Evolutionary conservation across 2,329 filamentous ascomycete genomes (phyloP), one percentile per base, ranked within the genome.

Genomic region (Sporothrix schenckii): DNA sequence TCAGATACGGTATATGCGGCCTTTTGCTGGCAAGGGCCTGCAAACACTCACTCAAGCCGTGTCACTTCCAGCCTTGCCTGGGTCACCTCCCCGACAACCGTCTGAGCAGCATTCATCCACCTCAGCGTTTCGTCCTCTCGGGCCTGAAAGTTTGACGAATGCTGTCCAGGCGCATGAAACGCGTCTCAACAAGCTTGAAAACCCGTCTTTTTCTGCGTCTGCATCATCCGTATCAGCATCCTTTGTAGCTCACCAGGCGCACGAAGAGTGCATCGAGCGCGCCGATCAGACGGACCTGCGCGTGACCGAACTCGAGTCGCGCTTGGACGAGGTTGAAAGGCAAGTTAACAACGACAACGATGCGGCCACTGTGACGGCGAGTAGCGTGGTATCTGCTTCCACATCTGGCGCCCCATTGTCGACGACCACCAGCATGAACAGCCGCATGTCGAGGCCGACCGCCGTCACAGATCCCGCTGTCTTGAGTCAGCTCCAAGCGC

Each of bases 121-220:
- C 10, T 39, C 47, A 13, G 44, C 47, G 5, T 24, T 47, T 52
- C 63, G 63, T n/a, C 63, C 63, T 53, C 63, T 52, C 4, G 63
- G 63, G 3, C 47, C 47, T 16, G 80, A 81, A 70, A 81, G 83
- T 60, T 74, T 88, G 9, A 80, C 83, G 4, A 82, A 85, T 56
- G 82, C 83, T n/a, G 83, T 90, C 71, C 81, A 85, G 71, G 84
- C 85, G 21, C 86, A 93, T 71, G 87, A 88, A 50, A 83, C 86
- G 68, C 88, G 92, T 1, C 78, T 94, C 14, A 89, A 92, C 65
- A 81, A 83, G 69, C 82, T 94, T 6, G 92, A 94, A 78, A 91
- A 85, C 66, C 82, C 86, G 1, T 93, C 90, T 0, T 92, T 93
- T 75, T 87, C 88, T 30, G 16, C 50, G 44, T 68, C 66, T 1